A percentile compares a stretch with the other conserved stretches of the same genome.
Evolutionary conservation across 768 basidiomycete genomes (phyloP).

Genomic region (Collybia nuda): DNA sequence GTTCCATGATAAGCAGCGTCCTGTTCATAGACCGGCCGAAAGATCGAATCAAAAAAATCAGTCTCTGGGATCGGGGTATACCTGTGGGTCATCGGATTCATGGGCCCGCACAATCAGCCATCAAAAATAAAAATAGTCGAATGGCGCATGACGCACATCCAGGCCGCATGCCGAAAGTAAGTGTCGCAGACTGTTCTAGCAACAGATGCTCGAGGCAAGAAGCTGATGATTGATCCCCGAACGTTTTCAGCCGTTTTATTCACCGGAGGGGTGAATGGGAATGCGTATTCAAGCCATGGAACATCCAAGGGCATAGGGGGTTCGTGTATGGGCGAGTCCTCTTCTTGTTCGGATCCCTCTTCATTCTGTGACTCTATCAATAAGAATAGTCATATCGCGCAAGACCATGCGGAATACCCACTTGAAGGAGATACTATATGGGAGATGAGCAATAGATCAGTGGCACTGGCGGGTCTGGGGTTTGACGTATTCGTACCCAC

Average conservation of each 20-base stretch:
- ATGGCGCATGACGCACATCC: constrained; percentile 53
- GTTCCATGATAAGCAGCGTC: constrained; percentile 36
- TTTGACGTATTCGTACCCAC: constrained; percentile 48
- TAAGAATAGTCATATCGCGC: neutral
- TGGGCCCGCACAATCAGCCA: neutral
- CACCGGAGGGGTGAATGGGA: constrained; percentile 52
- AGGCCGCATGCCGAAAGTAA: constrained; percentile 69
- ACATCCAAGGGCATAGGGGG: constrained; percentile 48
- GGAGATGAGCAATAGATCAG: constrained; percentile 11
- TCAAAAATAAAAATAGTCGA: constrained; percentile 6
- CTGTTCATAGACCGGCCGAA: constrained; percentile 51
- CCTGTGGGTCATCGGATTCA: constrained; percentile 31
- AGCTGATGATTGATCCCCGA: constrained; percentile 41
- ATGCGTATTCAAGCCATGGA: constrained; percentile 60
- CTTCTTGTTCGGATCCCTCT: constrained; percentile 56
- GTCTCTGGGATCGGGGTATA: constrained; percentile 63
- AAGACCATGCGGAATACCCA: constrained; percentile 22
- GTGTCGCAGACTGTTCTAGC: constrained; percentile 43
- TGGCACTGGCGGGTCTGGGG: constrained; percentile 3
- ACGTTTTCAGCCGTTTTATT: constrained; percentile 42
- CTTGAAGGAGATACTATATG: constrained; percentile 63
- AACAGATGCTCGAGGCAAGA: constrained; percentile 40
- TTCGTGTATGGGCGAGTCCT: constrained; percentile 33
- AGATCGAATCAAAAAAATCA: constrained; percentile 54
- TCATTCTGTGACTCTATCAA: constrained; percentile 45